Conservation (phyloP, 1,284 basidiomycete species). For the Leccinum subrobustum region DNA sequence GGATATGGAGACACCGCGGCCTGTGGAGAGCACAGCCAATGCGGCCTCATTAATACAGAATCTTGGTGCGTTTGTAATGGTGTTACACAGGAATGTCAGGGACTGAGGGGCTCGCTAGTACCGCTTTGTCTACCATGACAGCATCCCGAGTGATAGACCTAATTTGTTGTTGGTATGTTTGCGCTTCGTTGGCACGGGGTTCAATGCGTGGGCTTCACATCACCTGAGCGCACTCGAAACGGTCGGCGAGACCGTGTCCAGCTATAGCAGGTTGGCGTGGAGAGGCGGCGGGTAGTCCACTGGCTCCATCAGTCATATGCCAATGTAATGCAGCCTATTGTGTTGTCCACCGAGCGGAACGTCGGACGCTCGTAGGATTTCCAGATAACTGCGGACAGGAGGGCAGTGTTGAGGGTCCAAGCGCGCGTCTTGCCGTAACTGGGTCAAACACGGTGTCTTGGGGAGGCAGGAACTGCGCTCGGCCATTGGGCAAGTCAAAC, state of each 20-base stretch:
- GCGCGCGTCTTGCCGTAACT: constrained; percentile 2
- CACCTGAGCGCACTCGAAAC: constrained; percentile 21
- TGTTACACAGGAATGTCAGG: constrained; percentile 24
- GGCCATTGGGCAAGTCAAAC: neutral
- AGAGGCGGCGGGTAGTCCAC: constrained; percentile 3
- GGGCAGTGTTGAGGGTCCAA: constrained; percentile 18
- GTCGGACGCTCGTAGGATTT: constrained; percentile 4
- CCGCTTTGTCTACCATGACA: constrained; percentile 26
- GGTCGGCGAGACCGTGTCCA: constrained; percentile 8
- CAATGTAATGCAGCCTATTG: constrained; percentile 1
- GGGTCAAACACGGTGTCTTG: neutral
- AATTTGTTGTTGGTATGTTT: constrained; percentile 9
- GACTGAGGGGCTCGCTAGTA: constrained; percentile 16
- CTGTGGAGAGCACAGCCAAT: constrained; percentile 24
- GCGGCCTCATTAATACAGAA: constrained; percentile 17
- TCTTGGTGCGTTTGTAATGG: constrained; percentile 6
- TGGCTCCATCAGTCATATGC: constrained; percentile 8
- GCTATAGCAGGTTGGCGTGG: constrained; percentile 12
- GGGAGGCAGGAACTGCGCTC: neutral
- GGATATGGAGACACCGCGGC: constrained; percentile 9
- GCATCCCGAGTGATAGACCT: constrained; percentile 28
- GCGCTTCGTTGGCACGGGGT: constrained; percentile 27
- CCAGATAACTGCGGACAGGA: constrained; percentile 1
- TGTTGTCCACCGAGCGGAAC: constrained; percentile 6
- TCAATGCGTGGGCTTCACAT: constrained; percentile 23